Evolutionary conservation across 2,329 filamentous ascomycete genomes (phyloP), one percentile per base, ranked within the genome.

Genomic region (Colletotrichum sojae): DNA sequence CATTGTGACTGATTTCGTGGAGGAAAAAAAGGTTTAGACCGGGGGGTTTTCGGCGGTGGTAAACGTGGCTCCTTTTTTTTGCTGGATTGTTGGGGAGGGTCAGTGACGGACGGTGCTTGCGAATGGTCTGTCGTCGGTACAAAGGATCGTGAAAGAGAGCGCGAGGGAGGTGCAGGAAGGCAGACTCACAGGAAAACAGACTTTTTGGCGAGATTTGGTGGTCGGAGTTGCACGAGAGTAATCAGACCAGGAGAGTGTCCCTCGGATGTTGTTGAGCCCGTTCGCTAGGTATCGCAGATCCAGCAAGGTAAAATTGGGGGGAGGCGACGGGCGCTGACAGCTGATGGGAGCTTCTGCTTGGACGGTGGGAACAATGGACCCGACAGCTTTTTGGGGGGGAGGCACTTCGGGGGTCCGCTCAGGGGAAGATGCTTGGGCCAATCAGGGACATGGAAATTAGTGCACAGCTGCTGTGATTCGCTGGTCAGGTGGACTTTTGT

Each of bases 211-310:
- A 46, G 51, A 67, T 60, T 55, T 51, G 52, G 52, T 52, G 25
- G 40, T 46, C 25, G 54, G 31, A 54, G 22, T 51, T 39, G 55
- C 56, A 66, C 48, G 49, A 55, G 12, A 49, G 43, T 39, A 54
- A 63, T 71, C 53, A 61, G 57, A 27, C 45, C 63, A 65, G 63
- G 58, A 63, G 43, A 45, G 54, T 8, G 61, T 65, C 46, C 16
- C 56, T 64, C 59, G 60, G 63, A 60, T 62, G 63, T 69, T 71
- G 66, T 71, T 71, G 70, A 71, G 70, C 55, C 63, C 56, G 56
- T 49, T 63, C 51, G 54, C 58, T 67, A 12, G 31, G 6, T 36
- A 69, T 67, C 67, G 51, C 53, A 49, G 63, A 59, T 52, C 58
- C 57, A 51, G 63, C 48, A 20, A 45, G 49, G 39, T 40, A 61